Base-by-base conservation (phyloP, 768 basidiomycete species). In the Porpolomopsis calyptriformis region DNA sequence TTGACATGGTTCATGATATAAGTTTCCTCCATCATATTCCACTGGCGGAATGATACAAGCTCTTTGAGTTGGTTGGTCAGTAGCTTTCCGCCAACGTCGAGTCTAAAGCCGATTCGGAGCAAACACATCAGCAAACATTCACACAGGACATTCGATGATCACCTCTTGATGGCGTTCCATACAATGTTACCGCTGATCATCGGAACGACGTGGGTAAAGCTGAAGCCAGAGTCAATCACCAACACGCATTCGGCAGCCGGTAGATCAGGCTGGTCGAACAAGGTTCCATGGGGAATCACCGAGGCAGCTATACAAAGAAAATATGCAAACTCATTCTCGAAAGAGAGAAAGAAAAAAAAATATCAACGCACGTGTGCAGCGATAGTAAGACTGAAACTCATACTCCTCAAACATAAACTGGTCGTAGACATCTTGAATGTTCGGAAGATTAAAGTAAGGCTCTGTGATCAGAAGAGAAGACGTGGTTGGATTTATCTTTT, bases 11-110 rank as follows among this genome's bases (percentile, higher is more conserved):
- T 92, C 71, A 96, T 82, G 58, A 97, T 85, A 61, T 84, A 78
- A 2, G 90, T 93, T 61, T 97, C 85, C 57, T 96, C 91, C 82
- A 93, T 92, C 87, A 97, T 90, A 62, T 97, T 89, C 87, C 89
- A 97, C 59, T 97, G 93, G 36, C 94, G 81, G 61, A 86, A 97
- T 10, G 91, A 94, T 4, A 93, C 78, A 37, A 93, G 73, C 58
- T 93, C 88, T 59, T 96, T 96, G 19, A 98, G 74, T 43, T 94
- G 87, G 64, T 98, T 97, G 20, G 93, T 97, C 47, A 98, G 63
- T 8, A 98, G 73, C 66, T 98, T 96, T 39, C 93, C 94, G 43
- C 94, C 93, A 14, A 96, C 82, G 57, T 96, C 91, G 62, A 98
- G 78, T 57, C 93, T 94, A 61, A 31, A 18, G 47, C 45, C 44